These are phyloP conservation scores for Globisporangium ultimum DNA, from an alignment of 352 stramenopile genomes.

Conservation along the genomic window DNA sequence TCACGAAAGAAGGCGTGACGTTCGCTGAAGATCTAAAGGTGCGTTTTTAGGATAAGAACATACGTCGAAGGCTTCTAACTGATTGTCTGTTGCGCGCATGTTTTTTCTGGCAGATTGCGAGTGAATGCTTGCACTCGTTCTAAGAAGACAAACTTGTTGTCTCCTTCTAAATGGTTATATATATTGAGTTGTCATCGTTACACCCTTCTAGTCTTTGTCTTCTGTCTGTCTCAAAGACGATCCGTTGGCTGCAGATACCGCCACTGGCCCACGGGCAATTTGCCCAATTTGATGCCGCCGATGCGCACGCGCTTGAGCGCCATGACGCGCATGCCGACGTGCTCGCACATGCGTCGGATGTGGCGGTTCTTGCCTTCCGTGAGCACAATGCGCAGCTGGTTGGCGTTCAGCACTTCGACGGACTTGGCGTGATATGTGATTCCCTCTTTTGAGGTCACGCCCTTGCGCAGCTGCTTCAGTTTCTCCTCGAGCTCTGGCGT, in stretches of 20 bases:
- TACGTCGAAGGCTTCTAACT: no score
- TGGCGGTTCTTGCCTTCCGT: conserved; percentile 95
- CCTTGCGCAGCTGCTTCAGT: conserved; percentile 42
- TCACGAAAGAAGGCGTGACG: conserved; percentile 58
- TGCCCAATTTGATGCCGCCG: conserved; percentile 79
- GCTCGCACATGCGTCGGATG: conserved; percentile 95
- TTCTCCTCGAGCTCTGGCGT: conserved; percentile 51
- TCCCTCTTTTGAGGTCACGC: conserved; percentile 53
- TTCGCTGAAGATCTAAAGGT: conserved; percentile 69
- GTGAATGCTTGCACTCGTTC: conserved; percentile 48
- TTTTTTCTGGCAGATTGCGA: conserved; percentile 31
- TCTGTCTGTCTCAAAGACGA: conserved; percentile 23
- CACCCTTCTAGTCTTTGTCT: no score
- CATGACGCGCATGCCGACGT: conserved; percentile 88
- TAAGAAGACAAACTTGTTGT: conserved; percentile 3
- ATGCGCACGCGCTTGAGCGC: conserved; percentile 91
- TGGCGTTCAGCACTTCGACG: conserved; percentile 75
- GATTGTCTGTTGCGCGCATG: neutral
- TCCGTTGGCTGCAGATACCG: conserved; percentile 74
- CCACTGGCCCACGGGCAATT: conserved; percentile 72
- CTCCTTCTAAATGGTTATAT: conserved; percentile 6
- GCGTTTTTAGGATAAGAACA: neutral
- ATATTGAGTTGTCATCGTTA: neutral
- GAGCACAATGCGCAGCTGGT: conserved; percentile 88
- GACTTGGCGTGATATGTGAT: conserved; percentile 75